Percentiles rank a stretch among this genome's conserved stretches.
phyloP scores from a whole-genome alignment of 345 rosid genomes.

The Nasturtium officinale region DNA sequence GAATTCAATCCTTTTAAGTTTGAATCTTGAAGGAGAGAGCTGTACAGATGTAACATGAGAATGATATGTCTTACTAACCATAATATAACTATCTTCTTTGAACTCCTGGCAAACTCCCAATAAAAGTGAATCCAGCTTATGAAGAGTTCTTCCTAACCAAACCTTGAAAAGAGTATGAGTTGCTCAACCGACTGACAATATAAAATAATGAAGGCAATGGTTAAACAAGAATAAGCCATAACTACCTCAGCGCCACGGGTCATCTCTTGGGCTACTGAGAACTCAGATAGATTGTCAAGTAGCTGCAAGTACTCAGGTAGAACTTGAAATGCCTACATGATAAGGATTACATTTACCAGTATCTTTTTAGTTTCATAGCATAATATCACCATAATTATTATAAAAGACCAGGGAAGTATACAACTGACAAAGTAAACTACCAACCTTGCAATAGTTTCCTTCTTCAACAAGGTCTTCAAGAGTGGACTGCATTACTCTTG shows the following conservation, averaged over 20 bases:
- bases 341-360: constrained; percentile 27
- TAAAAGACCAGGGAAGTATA: background rate
- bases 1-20: background rate
- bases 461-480: constrained; percentile 91
- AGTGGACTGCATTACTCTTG: constrained; percentile 71
- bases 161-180: constrained; percentile 54
- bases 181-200: constrained; percentile 21
- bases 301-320: constrained; percentile 95
- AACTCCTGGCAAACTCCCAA: constrained; percentile 95
- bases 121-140: constrained; percentile 88
- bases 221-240: constrained; percentile 20
- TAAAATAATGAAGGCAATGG: constrained; percentile 17
- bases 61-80: constrained; percentile 58
- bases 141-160: constrained; percentile 98
- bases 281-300: constrained; percentile 82
- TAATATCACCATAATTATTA: constrained; percentile 16
- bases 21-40: constrained; percentile 19
- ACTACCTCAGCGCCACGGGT: constrained; percentile 94
- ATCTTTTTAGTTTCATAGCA: constrained; percentile 18
- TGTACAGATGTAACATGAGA: constrained; percentile 27
- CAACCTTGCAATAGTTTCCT: constrained; percentile 94
- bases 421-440: constrained; percentile 14
- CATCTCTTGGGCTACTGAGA: constrained; percentile 92
- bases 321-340: constrained; percentile 91
- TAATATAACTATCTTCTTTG: constrained; percentile 81